phyloP scores from a whole-genome alignment of 2,329 filamentous ascomycete species.

The Mycosphaerella sp. region DNA sequence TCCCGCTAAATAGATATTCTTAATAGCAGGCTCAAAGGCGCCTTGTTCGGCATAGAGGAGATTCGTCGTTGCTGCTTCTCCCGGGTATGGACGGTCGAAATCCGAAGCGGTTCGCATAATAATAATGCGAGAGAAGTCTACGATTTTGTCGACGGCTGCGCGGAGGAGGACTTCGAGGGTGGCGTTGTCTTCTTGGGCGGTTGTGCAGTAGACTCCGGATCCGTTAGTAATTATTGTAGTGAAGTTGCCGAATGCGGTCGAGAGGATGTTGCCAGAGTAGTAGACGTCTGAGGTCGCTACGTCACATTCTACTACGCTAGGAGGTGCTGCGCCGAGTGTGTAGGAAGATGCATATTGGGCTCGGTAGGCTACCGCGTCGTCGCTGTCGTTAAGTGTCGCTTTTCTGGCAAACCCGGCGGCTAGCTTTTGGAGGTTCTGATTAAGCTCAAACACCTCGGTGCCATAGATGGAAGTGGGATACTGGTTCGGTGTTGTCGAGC shows the following conservation, averaged over 20 bases:
- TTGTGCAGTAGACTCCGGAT: conserved; percentile 55
- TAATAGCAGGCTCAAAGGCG: conserved; percentile 56
- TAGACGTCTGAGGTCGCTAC: conserved; percentile 66
- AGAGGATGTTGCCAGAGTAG: conserved; percentile 57
- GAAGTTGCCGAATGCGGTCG: conserved; percentile 60
- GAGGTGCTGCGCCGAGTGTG: conserved; percentile 41
- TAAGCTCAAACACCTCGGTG: conserved; percentile 41
- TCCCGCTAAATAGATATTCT: conserved; percentile 47
- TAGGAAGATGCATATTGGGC: conserved; percentile 36
- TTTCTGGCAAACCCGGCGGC: conserved; percentile 34
- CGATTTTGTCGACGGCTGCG: conserved; percentile 18
- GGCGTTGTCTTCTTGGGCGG: not conserved
- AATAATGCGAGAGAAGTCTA: conserved; percentile 63
- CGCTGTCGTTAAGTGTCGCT: conserved; percentile 36
- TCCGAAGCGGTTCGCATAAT: conserved; percentile 64
- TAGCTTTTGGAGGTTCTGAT: conserved; percentile 35
- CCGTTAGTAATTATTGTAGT: conserved; percentile 62
- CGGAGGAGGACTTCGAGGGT: not conserved
- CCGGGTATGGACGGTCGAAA: conserved; percentile 63
- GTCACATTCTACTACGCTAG: conserved; percentile 59
- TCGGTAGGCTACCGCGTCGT: conserved; percentile 35
- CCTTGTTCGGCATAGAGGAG: conserved; percentile 57
- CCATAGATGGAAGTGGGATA: conserved; percentile 38
- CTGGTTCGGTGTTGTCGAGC: conserved; percentile 46
- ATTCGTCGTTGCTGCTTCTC: conserved; percentile 52